phyloP scores from a whole-genome alignment of 208 protist genomes.

The Leishmania tropica region DNA sequence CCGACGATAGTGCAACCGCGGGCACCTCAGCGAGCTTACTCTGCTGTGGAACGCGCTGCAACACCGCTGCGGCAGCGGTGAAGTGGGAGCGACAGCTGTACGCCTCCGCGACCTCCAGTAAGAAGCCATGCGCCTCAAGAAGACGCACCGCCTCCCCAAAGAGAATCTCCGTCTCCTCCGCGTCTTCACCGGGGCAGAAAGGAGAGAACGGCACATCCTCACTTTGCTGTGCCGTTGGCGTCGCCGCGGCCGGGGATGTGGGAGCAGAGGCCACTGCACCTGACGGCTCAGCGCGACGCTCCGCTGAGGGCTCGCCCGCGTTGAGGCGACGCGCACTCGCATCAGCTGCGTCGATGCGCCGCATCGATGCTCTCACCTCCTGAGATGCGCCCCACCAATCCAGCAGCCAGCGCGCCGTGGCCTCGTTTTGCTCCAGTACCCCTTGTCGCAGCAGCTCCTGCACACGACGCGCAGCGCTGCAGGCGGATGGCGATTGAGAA shows the following conservation, averaged over 20 bases:
- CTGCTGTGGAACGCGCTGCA: slow-evolving; percentile 13
- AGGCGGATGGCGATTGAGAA: not conserved
- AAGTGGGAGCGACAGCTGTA: slow-evolving; percentile 25
- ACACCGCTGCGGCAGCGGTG: slow-evolving; percentile 8
- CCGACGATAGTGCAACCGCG: slow-evolving; percentile 2
- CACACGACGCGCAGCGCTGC: slow-evolving; percentile 12
- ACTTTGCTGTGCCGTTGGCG: not conserved
- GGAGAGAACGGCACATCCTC: not conserved
- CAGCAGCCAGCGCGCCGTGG: slow-evolving; percentile 23
- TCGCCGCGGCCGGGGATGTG: not conserved
- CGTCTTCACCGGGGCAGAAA: not conserved
- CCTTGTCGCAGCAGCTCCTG: slow-evolving; percentile 18
- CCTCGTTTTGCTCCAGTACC: slow-evolving; percentile 7
- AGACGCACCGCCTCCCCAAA: slow-evolving; percentile 25
- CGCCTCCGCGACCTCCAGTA: slow-evolving; percentile 30
- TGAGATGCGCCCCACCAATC: slow-evolving; percentile 18
- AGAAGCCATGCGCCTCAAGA: slow-evolving; percentile 12
- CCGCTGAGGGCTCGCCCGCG: not conserved
- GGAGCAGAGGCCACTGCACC: not conserved
- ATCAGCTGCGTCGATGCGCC: not conserved
- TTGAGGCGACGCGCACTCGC: not conserved
- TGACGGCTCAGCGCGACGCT: not conserved
- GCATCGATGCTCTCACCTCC: not conserved
- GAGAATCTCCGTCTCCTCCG: slow-evolving; percentile 9
- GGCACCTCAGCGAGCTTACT: slow-evolving; percentile 3